Percentiles rank a stretch among this genome's conserved stretches.
Conservation (phyloP, 1,284 basidiomycete genomes). For the Bondarzewia mesenterica region DNA sequence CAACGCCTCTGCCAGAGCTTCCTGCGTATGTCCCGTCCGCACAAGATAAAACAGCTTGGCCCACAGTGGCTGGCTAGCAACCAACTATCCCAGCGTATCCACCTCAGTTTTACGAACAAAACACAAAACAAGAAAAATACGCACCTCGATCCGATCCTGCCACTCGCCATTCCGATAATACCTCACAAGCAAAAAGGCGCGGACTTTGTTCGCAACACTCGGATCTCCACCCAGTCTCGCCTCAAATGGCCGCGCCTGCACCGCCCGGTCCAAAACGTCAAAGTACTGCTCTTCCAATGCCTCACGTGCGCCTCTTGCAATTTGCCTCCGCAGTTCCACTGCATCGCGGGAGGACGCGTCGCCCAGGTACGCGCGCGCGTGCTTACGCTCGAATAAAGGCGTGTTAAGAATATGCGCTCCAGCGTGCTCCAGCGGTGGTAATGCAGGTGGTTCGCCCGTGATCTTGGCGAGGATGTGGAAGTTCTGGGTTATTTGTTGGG, state of each 20-base stretch:
- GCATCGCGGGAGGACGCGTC: conserved; percentile 64
- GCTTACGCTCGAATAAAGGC: conserved; percentile 64
- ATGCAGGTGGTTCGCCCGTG: conserved; percentile 55
- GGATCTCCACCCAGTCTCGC: conserved; percentile 91
- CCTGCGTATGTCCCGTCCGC: conserved; percentile 75
- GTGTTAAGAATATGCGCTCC: conserved; percentile 73
- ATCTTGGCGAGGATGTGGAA: conserved; percentile 70
- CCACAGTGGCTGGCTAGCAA: conserved; percentile 86
- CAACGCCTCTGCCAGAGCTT: conserved; percentile 75
- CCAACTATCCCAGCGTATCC: conserved; percentile 51
- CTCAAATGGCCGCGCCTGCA: conserved; percentile 79
- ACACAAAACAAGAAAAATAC: conserved; percentile 11
- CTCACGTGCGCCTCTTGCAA: conserved; percentile 64
- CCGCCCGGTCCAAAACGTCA: conserved; percentile 76
- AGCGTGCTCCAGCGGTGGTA: conserved; percentile 68
- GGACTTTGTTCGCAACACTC: conserved; percentile 81
- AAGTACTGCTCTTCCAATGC: conserved; percentile 84
- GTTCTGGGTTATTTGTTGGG: conserved; percentile 56
- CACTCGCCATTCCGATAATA: conserved; percentile 81
- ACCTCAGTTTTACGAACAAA: not conserved
- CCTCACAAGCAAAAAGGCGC: conserved; percentile 76
- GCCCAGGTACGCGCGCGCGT: conserved; percentile 63
- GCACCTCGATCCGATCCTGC: conserved; percentile 79
- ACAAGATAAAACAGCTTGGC: conserved; percentile 89
- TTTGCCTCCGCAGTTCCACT: conserved; percentile 52